phyloP scores from a whole-genome alignment of 129 eudicot species.

The Dittrichia graveolens region DNA sequence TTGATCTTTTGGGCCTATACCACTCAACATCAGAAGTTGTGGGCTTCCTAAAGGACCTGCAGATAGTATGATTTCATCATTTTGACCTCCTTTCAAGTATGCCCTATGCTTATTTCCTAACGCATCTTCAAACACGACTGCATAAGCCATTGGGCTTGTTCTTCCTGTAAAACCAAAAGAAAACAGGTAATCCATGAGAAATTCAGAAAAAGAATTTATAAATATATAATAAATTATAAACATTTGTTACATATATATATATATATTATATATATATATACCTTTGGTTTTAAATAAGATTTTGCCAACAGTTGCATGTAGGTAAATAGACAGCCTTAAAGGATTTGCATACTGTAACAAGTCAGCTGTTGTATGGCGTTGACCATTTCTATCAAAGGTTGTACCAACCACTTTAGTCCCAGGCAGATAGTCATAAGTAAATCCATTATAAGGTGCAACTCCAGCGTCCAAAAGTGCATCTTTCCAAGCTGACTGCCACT shows the following conservation, averaged over 20 bases:
- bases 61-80: no score
- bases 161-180: no score
- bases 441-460: constrained; percentile 53
- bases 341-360: constrained; percentile 59
- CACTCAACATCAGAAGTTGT: constrained; percentile 69
- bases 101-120: no score
- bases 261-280: constrained; percentile 26
- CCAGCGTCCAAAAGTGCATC: constrained; percentile 59
- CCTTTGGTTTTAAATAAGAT: constrained; percentile 56
- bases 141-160: no score
- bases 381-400: constrained; percentile 51
- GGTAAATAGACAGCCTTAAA: constrained; percentile 37
- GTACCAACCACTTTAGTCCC: constrained; percentile 45
- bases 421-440: constrained; percentile 56
- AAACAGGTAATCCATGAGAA: no score
- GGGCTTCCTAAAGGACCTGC: no score
- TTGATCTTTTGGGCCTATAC: constrained; percentile 57
- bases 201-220: no score
- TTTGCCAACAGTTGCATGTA: constrained; percentile 57
- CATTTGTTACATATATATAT: background rate
- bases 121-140: no score
- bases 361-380: constrained; percentile 68
- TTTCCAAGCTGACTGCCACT: constrained; percentile 66
- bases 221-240: no score
- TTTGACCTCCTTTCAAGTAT: no score